Evolutionary conservation across 805 yeast genomes (phyloP).

Genomic region (Myxozyma udenii): DNA sequence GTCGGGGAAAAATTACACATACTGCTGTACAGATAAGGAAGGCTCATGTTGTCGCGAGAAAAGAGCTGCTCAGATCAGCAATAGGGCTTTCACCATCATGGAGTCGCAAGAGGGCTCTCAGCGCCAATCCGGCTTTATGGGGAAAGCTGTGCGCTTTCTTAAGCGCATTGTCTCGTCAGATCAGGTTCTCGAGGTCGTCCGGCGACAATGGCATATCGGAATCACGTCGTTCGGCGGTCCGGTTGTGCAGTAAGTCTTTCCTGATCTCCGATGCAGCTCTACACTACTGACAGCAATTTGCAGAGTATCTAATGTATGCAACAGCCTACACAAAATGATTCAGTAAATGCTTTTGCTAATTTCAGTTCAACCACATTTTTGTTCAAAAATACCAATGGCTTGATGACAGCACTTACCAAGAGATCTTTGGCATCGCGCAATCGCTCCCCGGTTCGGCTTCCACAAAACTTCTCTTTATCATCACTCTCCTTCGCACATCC

Average conservation of each 20-base stretch:
- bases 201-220: slow-evolving; percentile 27
- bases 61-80: no score
- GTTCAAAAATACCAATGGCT: slow-evolving; percentile 26
- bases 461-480: slow-evolving; percentile 23
- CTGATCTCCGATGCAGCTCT: neutral
- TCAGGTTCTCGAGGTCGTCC: slow-evolving; percentile 22
- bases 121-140: slow-evolving; percentile 4
- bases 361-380: slow-evolving; percentile 18
- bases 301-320: neutral
- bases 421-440: slow-evolving; percentile 24
- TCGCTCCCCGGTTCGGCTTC: slow-evolving; percentile 28
- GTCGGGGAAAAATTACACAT: no score
- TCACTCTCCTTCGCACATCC: slow-evolving; percentile 23
- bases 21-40: no score
- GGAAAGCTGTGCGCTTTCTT: neutral
- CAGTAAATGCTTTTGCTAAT: no score
- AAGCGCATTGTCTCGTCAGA: neutral
- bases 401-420: slow-evolving; percentile 21
- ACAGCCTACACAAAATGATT: no score
- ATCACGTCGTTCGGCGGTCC: slow-evolving; percentile 24
- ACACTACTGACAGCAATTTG: no score
- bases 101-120: no score
- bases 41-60: no score
- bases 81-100: no score
- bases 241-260: slow-evolving; percentile 19